Conservation (phyloP, 163 green algal species). For the Volvox carteri region DNA sequence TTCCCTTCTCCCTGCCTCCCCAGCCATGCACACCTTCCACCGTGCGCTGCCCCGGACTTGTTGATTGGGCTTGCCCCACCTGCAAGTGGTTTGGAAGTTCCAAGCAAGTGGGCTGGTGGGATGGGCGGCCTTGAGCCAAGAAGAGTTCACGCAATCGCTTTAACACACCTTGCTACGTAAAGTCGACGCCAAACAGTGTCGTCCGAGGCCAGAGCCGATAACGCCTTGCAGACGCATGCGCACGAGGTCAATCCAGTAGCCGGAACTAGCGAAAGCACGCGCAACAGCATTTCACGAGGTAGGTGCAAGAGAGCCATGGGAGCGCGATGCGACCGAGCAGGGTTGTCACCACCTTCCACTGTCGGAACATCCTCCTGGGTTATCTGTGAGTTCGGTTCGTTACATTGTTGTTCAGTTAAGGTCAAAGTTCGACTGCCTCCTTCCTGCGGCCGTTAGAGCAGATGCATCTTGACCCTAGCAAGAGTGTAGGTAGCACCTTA, state of each 20-base stretch:
- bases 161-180: not conserved
- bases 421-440: not conserved
- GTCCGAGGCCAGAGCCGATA: not conserved
- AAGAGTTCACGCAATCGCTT: too few species aligned
- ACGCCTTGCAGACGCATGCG: not conserved
- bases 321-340: not conserved
- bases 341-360: not conserved
- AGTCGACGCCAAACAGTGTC: conserved; percentile 39
- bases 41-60: conserved; percentile 1
- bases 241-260: conserved; percentile 1
- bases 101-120: too few species aligned
- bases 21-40: conserved; percentile 17
- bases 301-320: conserved; percentile 2
- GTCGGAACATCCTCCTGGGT: not conserved
- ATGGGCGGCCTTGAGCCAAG: too few species aligned
- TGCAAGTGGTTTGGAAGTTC: conserved; percentile 18
- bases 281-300: conserved; percentile 32
- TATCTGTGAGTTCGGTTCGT: not conserved
- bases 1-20: too few species aligned
- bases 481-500: not conserved
- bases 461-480: not conserved
- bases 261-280: conserved; percentile 19
- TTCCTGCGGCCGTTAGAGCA: not conserved
- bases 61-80: conserved; percentile 24
- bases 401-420: not conserved